Evolutionary conservation across 441 rosid genomes (phyloP).

Genomic region (Erodium moschatum): DNA sequence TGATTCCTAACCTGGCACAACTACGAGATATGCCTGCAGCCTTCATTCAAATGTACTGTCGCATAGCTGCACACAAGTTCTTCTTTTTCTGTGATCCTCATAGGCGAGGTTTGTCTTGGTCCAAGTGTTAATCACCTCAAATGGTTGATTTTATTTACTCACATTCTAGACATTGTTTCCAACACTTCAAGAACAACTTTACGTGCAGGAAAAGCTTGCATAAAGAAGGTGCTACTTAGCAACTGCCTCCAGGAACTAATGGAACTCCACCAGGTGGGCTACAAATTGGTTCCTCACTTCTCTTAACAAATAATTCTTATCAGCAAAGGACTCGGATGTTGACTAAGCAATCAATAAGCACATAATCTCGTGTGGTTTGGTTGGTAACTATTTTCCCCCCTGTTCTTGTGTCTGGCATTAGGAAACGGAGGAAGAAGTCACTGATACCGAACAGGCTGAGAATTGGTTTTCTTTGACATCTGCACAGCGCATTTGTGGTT

Average conservation of each 20-base stretch:
- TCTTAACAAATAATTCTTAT: neutral
- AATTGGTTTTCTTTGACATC: slow-evolving; percentile 99
- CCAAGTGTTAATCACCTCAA: no score
- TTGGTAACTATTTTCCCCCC: slow-evolving; percentile 2
- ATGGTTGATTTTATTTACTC: neutral
- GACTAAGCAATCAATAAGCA: neutral
- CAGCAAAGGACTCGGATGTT: neutral
- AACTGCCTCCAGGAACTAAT: slow-evolving; percentile 97
- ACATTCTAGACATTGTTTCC: neutral
- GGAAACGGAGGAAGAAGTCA: slow-evolving; percentile 98
- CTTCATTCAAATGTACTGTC: slow-evolving; percentile 84
- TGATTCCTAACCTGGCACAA: slow-evolving; percentile 95
- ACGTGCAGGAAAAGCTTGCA: slow-evolving; percentile 81
- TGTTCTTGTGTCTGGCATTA: slow-evolving; percentile 24
- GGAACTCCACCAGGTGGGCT: slow-evolving; percentile 91
- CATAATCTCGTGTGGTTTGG: neutral
- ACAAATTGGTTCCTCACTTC: slow-evolving; percentile 8
- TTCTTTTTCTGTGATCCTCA: slow-evolving; percentile 99
- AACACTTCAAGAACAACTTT: slow-evolving; percentile 1
- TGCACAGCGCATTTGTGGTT: slow-evolving; percentile 94
- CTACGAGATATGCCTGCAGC: slow-evolving; percentile 82
- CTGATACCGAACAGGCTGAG: slow-evolving; percentile 96
- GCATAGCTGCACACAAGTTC: slow-evolving; percentile 93
- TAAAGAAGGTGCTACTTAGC: slow-evolving; percentile 90
- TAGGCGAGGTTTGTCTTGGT: slow-evolving; percentile 63